Conservation (phyloP, 768 basidiomycete species). For the Tylopilus sp. region DNA sequence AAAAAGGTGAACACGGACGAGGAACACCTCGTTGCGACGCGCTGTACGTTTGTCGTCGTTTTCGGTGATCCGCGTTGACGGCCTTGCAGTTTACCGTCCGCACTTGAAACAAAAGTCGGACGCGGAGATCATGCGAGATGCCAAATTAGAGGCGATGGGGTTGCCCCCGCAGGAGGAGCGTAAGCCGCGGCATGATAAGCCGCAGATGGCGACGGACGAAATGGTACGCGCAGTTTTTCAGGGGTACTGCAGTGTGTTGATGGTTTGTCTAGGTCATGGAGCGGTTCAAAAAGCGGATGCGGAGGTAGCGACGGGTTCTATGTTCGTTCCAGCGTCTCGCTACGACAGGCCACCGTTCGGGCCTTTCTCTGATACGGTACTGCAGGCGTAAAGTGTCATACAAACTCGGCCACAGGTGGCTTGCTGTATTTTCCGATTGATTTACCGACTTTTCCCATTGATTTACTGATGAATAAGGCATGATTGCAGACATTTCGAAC, state of each 20-base stretch:
- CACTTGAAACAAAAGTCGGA: conserved; percentile 83
- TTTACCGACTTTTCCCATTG: no score
- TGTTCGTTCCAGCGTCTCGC: no score
- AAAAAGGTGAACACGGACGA: conserved; percentile 61
- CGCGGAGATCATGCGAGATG: conserved; percentile 82
- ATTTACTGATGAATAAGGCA: no score
- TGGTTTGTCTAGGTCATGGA: conserved; percentile 75
- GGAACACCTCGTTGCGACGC: conserved; percentile 79
- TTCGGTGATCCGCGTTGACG: background rate
- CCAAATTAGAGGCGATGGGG: conserved; percentile 84
- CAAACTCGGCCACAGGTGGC: no score
- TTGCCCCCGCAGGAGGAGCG: conserved; percentile 46
- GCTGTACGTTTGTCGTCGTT: conserved; percentile 56
- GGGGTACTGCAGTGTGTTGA: background rate
- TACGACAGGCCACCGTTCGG: no score
- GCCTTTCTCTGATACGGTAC: no score
- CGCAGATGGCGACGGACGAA: conserved; percentile 90
- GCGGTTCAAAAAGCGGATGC: conserved; percentile 96
- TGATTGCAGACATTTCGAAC: no score
- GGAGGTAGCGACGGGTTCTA: no score
- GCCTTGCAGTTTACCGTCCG: conserved; percentile 82
- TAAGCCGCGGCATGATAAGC: conserved; percentile 46
- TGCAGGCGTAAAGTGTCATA: no score
- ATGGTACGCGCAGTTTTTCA: conserved; percentile 46
- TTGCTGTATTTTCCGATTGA: no score